These are phyloP conservation scores for Rhodotorula sp. DNA, from an alignment of 1,284 basidiomycete genomes.

Conservation along the genomic window DNA sequence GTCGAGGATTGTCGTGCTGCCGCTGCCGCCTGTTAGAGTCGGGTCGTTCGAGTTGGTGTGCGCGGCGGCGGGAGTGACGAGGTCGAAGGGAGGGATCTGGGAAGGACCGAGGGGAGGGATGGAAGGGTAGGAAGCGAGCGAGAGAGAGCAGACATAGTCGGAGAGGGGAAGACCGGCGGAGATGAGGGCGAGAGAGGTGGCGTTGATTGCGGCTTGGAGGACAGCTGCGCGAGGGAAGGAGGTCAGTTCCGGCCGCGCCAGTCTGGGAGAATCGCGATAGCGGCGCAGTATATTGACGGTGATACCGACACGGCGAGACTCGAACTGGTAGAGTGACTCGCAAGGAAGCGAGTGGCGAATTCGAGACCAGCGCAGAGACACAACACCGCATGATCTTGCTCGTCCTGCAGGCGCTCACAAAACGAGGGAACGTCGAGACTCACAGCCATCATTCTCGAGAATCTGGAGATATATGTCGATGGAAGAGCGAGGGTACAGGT, in stretches of 20 bases:
- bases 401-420: too few species aligned
- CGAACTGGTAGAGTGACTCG: too few species aligned
- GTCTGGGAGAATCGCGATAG: too few species aligned
- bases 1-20: constrained; percentile 70
- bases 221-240: constrained; percentile 56
- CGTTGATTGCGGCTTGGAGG: constrained; percentile 91
- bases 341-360: neutral
- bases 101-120: constrained; percentile 28
- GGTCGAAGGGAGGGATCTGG: constrained; percentile 36
- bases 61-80: constrained; percentile 17
- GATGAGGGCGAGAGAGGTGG: constrained; percentile 84
- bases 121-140: constrained; percentile 65
- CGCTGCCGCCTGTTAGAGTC: constrained; percentile 14
- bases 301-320: too few species aligned
- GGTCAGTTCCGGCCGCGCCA: too few species aligned
- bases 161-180: constrained; percentile 84
- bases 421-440: constrained; percentile 30
- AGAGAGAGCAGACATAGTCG: constrained; percentile 85
- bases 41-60: constrained; percentile 28
- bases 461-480: constrained; percentile 93
- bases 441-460: constrained; percentile 81
- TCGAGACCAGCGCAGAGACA: too few species aligned
- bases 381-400: too few species aligned
- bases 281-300: too few species aligned
- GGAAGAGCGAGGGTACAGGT: constrained; percentile 86